Evolutionary conservation across 176 grass and related monocot genomes (phyloP), one percentile per base, ranked within the genome.

Genomic region (Themeda triandra): DNA sequence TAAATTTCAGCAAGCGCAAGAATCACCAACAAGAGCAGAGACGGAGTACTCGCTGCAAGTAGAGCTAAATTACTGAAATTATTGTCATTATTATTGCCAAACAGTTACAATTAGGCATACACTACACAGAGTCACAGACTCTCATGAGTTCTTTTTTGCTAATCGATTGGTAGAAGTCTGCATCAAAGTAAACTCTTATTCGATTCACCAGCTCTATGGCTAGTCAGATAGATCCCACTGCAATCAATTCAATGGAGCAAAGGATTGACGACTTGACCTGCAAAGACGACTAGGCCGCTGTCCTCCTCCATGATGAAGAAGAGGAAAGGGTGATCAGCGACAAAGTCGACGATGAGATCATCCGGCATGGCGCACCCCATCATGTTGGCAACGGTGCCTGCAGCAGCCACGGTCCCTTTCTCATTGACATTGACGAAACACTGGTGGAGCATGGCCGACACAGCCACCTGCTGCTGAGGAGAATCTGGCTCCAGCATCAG

Each of bases 331-430:
- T 89, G 87, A 18, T 89, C 82, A 1, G 76, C 77, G 5, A 86
- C 77, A 25, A 89, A 89, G 41, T 89, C 78, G 35, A 75, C 45
- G 4, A 28, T 4, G 1, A 10, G 11, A 21, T 41, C 66, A 29
- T 69, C 37, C 1, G 10, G 32, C 27, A 62, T n/a, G 18, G 25
- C 69, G 44, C 2, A 48, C 2, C 77, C 69, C 27, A 30, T 6
- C 1, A 63, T 8, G 6, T 28, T 39, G 0, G 9, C 36, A 6
- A 24, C 56, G 15, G 77, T 80, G 5, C 68, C 69, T 3, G 91
- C 83, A 24, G 91, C 69, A 14, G 91, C 91, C 21, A 80, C 71
- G 3, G 87, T 92, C 3, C 91, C 87, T 77, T 84, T 28, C 39
- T 92, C 87, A 21, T 89, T 17, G 37, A 89, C 83, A 59, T 81